Evolutionary conservation across 2,329 filamentous ascomycete species (phyloP).

Genomic region (Boeremia lycopersici): DNA sequence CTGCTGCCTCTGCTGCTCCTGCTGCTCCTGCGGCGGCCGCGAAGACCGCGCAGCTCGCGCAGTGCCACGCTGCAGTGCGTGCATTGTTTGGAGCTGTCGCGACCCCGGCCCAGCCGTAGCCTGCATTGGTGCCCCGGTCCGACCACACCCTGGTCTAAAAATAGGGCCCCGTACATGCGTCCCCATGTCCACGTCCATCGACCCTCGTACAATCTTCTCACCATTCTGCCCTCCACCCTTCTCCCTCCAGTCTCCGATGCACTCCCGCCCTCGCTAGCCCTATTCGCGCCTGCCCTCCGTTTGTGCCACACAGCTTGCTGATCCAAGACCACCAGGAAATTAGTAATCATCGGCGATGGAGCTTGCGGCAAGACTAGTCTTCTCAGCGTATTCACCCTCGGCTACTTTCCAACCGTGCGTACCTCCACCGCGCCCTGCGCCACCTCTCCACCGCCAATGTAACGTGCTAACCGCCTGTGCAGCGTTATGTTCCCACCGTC

Average conservation of each 20-base stretch:
- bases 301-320: conserved; percentile 29
- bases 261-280: conserved; percentile 18
- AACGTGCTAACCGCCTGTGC: conserved; percentile 30
- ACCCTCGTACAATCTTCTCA: conserved; percentile 32
- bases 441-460: conserved; percentile 20
- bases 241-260: conserved; percentile 13
- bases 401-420: conserved; percentile 96
- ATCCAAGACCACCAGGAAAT: conserved; percentile 67
- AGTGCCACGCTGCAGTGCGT: conserved; percentile 6
- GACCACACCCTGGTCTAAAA: conserved; percentile 44
- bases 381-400: conserved; percentile 94
- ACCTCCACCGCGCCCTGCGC: conserved; percentile 13
- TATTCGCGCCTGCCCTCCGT: conserved; percentile 13
- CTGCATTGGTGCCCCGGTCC: conserved; percentile 48
- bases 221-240: conserved; percentile 21
- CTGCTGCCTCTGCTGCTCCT: no score
- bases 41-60: not conserved
- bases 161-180: conserved; percentile 39
- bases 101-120: conserved; percentile 41
- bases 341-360: conserved; percentile 96
- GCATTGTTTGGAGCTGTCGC: conserved; percentile 11
- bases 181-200: conserved; percentile 44
- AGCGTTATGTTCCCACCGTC: conserved; percentile 73
- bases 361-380: conserved; percentile 98
- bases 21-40: not conserved